Evolutionary conservation across 495 filamentous ascomycete genomes (phyloP).

Genomic region (Penicillium pancosmium): DNA sequence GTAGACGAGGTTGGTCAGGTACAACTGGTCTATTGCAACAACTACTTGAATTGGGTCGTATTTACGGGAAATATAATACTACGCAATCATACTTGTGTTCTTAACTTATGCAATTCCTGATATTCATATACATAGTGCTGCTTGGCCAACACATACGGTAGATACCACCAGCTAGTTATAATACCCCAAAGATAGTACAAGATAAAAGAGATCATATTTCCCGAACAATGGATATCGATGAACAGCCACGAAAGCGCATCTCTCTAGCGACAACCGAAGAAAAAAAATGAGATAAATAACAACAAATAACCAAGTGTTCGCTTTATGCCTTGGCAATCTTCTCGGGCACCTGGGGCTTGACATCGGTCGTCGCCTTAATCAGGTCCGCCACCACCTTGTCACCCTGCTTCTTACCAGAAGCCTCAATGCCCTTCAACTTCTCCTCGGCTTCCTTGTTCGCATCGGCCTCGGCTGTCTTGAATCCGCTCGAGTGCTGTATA

Average conservation of each 20-base stretch:
- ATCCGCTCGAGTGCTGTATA: conserved; percentile 77
- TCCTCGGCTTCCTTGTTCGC: conserved; percentile 79
- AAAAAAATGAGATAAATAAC: conserved; percentile 16
- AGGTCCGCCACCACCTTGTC: conserved; percentile 79
- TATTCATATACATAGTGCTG: background rate
- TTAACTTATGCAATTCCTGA: background rate
- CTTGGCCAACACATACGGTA: too few species aligned
- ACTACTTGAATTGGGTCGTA: too few species aligned
- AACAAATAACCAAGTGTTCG: conserved; percentile 12
- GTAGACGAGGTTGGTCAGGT: background rate
- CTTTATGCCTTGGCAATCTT: conserved; percentile 50
- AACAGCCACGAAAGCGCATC: conserved; percentile 30
- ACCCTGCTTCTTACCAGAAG: conserved; percentile 74
- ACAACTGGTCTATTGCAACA: too few species aligned
- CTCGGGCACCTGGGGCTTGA: conserved; percentile 70
- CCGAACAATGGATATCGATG: conserved; percentile 33
- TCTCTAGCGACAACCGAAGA: conserved; percentile 21
- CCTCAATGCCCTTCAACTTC: conserved; percentile 80
- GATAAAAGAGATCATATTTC: conserved; percentile 22
- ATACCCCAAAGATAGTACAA: conserved; percentile 2
- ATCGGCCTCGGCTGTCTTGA: conserved; percentile 84
- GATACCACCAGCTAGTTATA: background rate
- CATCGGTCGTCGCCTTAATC: conserved; percentile 74
- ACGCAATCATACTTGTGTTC: too few species aligned
- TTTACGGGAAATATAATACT: background rate